Percentiles rank a stretch among this genome's conserved stretches.
These are phyloP conservation scores for Diaporthe aspalathi DNA, from an alignment of 2,329 filamentous ascomycete species.

Conservation along the genomic window DNA sequence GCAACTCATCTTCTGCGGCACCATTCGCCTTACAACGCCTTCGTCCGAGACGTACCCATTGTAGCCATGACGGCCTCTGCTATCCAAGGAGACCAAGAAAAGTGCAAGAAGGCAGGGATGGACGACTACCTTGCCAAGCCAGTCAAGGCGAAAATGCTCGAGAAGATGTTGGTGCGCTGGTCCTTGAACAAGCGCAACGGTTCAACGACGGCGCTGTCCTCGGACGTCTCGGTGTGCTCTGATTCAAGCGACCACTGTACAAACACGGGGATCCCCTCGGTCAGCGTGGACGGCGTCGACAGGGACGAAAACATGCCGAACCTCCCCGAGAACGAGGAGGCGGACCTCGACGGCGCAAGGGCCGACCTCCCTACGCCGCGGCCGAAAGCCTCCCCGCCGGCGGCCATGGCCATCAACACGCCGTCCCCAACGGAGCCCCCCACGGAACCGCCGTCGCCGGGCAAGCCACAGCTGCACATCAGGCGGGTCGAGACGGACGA, in stretches of 20 bases:
- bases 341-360: slow-evolving; percentile 3
- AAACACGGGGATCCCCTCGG: slow-evolving; percentile 41
- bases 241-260: slow-evolving; percentile 43
- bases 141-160: slow-evolving; percentile 60
- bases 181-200: slow-evolving; percentile 38
- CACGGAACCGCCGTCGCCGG: slow-evolving; percentile 18
- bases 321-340: not conserved
- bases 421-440: not conserved
- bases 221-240: slow-evolving; percentile 41
- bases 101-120: slow-evolving; percentile 65
- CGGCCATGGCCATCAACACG: not conserved
- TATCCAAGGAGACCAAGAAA: slow-evolving; percentile 64
- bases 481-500: slow-evolving; percentile 42
- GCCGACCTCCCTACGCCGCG: slow-evolving; percentile 26
- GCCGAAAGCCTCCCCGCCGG: slow-evolving; percentile 23
- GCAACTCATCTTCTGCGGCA: slow-evolving; percentile 80
- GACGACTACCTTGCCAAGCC: slow-evolving; percentile 67
- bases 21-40: slow-evolving; percentile 71
- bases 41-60: slow-evolving; percentile 67
- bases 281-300: slow-evolving; percentile 24
- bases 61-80: slow-evolving; percentile 68
- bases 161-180: slow-evolving; percentile 53
- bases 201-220: slow-evolving; percentile 17
- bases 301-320: not conserved
- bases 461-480: slow-evolving; percentile 25